phyloP scores from a whole-genome alignment of 768 basidiomycete species.

The Mycena floridula region DNA sequence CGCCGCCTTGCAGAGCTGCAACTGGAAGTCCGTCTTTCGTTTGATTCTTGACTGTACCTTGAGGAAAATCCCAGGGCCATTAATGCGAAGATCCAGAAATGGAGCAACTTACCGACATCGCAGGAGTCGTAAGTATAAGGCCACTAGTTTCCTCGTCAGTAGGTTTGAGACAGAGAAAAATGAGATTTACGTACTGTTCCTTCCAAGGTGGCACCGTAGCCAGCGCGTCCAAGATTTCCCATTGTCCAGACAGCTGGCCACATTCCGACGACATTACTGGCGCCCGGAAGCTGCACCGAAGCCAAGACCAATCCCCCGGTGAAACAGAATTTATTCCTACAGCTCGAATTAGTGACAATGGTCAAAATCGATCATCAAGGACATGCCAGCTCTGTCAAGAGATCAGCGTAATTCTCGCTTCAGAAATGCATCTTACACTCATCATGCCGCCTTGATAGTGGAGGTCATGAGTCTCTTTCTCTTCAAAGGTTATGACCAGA shows the following conservation, averaged over 20 bases:
- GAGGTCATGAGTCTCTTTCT: constrained; percentile 58
- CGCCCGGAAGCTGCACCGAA: constrained; percentile 58
- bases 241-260: constrained; percentile 86
- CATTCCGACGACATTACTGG: constrained; percentile 54
- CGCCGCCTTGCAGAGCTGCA: constrained; percentile 58
- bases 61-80: constrained; percentile 71
- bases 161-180: constrained; percentile 1
- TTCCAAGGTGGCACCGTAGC: constrained; percentile 80
- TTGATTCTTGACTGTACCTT: constrained; percentile 81
- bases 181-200: constrained; percentile 49
- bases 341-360: background rate
- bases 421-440: constrained; percentile 29
- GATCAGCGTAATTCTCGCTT: no score
- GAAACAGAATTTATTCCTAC: constrained; percentile 86
- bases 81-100: constrained; percentile 13
- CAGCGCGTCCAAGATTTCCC: constrained; percentile 54
- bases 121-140: constrained; percentile 75
- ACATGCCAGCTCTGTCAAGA: constrained; percentile 41
- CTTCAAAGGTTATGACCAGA: constrained; percentile 62
- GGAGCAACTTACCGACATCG: background rate
- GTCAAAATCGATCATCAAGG: constrained; percentile 23
- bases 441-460: constrained; percentile 63
- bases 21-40: constrained; percentile 62
- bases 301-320: constrained; percentile 74
- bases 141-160: constrained; percentile 47